Percentiles rank a stretch among this genome's conserved stretches.
Evolutionary conservation across 2,329 filamentous ascomycete genomes (phyloP).

Genomic region (Ascochyta koolunga): DNA sequence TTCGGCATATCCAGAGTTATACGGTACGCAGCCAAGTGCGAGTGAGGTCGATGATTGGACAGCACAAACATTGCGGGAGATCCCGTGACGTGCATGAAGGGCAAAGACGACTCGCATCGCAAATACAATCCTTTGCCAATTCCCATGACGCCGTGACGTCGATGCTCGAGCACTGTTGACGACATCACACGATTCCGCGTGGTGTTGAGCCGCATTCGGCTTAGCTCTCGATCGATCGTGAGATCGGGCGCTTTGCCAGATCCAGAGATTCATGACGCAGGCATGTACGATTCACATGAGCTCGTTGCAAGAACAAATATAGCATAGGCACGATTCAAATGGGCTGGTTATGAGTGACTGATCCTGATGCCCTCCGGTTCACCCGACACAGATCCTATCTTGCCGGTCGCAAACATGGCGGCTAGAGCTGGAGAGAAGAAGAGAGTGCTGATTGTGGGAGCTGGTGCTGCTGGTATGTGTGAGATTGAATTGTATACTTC

Average conservation of each 20-base stretch:
- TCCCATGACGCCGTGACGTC: conserved; percentile 22
- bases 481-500: background rate
- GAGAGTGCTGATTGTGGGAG: conserved; percentile 48
- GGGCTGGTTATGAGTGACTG: background rate
- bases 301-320: conserved; percentile 16
- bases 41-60: conserved; percentile 31
- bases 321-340: background rate
- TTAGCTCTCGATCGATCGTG: conserved; percentile 25
- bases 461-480: conserved; percentile 48
- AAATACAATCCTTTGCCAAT: background rate
- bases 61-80: conserved; percentile 22
- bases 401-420: conserved; percentile 43
- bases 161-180: conserved; percentile 5
- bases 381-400: conserved; percentile 37
- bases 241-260: conserved; percentile 25
- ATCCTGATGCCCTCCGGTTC: conserved; percentile 25
- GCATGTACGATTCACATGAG: conserved; percentile 22
- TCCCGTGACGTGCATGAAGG: conserved; percentile 9
- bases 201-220: conserved; percentile 1
- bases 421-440: conserved; percentile 40
- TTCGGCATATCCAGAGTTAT: conserved; percentile 15
- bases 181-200: conserved; percentile 4
- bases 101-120: background rate
- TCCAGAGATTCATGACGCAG: conserved; percentile 43
- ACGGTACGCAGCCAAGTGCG: conserved; percentile 8